These are phyloP conservation scores for Pythium pyrilobum DNA, from an alignment of 352 stramenopile species.

Conservation along the genomic window DNA sequence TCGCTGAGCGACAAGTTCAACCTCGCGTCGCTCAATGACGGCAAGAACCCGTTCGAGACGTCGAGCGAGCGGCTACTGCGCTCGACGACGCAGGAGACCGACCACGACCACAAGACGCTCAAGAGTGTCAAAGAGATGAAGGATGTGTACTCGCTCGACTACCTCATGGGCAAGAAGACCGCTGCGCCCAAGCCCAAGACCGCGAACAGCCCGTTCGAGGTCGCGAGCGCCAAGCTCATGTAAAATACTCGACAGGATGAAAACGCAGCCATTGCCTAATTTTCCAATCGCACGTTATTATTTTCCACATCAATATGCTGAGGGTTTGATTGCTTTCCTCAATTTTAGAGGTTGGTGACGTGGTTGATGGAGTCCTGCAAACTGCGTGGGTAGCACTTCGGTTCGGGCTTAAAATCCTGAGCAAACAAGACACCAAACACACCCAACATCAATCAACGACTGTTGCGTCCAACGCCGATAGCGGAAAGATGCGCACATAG, in stretches of 20 bases:
- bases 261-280: not conserved
- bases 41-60: conserved; percentile 66
- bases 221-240: conserved; percentile 67
- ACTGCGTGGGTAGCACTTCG: conserved; percentile 51
- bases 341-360: conserved; percentile 18
- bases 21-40: conserved; percentile 51
- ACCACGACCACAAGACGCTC: conserved; percentile 4
- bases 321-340: no score
- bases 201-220: conserved; percentile 50
- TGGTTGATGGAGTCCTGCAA: conserved; percentile 56
- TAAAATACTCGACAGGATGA: conserved; percentile 16
- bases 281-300: not conserved
- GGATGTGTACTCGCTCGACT: conserved; percentile 64
- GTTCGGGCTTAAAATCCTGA: conserved; percentile 54
- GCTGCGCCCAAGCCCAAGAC: conserved; percentile 11
- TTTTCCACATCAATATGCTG: no score
- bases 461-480: no score
- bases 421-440: not conserved
- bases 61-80: conserved; percentile 52
- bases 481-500: not conserved
- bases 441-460: not conserved
- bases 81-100: not conserved
- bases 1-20: conserved; percentile 60
- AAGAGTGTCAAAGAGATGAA: conserved; percentile 31
- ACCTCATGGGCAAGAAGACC: conserved; percentile 38